Evolutionary conservation across 2,329 filamentous ascomycete genomes (phyloP).

Genomic region (Aulographum hederae): DNA sequence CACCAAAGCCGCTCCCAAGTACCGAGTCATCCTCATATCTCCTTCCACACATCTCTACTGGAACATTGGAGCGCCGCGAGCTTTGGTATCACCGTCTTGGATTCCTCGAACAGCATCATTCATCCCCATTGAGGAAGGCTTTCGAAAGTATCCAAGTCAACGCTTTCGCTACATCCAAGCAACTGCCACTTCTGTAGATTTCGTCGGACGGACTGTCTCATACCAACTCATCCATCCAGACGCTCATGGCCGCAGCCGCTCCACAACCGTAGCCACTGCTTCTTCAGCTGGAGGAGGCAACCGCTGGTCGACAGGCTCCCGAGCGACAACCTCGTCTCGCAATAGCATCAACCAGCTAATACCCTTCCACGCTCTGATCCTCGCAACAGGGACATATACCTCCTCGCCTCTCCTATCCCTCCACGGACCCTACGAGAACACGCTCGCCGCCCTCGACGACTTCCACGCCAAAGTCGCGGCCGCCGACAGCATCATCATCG

Average conservation of each 20-base stretch:
- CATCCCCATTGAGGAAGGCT: constrained; percentile 15
- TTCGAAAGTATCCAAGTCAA: constrained; percentile 14
- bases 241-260: background rate
- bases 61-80: constrained; percentile 20
- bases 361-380: constrained; percentile 16
- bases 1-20: constrained; percentile 9
- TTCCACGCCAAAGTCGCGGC: constrained; percentile 12
- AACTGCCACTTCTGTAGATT: constrained; percentile 12
- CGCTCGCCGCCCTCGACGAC: constrained; percentile 13
- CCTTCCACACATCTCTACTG: constrained; percentile 18
- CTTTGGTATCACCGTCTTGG: constrained; percentile 15
- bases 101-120: constrained; percentile 17
- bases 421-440: constrained; percentile 15
- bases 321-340: too few species aligned
- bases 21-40: constrained; percentile 17
- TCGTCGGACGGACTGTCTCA: constrained; percentile 10
- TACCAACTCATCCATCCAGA: constrained; percentile 5
- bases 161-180: constrained; percentile 19
- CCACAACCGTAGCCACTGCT: constrained; percentile 3
- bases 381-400: constrained; percentile 18
- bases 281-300: constrained; percentile 1
- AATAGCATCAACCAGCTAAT: constrained; percentile 6
- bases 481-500: constrained; percentile 17
- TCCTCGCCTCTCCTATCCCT: constrained; percentile 17
- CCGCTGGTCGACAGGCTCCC: background rate